Evolutionary conservation across 2,329 filamentous ascomycete genomes (phyloP), one percentile per base, ranked within the genome.

Genomic region (Onygenales sp.): DNA sequence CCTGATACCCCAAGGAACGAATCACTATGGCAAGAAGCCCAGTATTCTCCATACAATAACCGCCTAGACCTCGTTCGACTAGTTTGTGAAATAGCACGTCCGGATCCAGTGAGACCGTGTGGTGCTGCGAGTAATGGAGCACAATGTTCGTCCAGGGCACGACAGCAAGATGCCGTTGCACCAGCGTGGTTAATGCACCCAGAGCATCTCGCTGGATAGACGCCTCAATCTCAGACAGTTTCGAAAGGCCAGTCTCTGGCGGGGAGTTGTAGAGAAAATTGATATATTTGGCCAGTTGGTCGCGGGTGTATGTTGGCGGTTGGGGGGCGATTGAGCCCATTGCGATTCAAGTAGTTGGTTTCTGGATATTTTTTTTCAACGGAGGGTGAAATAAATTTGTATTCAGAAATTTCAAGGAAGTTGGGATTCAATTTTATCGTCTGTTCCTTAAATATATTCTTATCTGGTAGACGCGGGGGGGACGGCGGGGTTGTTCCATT

Each of bases 41-140:
- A 45, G 81, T 81, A 57, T 76, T 80, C 64, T 83, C 80, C 78
- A 83, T 81, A 61, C 80, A 83, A 56, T 82, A 82, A 1, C 81
- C 81, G 31, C 81, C 80, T 35, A 78, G 64, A 5, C 72, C 71
- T 46, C 74, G 65, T 45, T 65, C 69, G 1, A 78, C 74, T 36
- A 83, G 70, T 61, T 83, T 83, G 43, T 73, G 67, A 62, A 74
- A 83, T 6, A 83, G 63, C 3, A 67, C 65, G 21, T 76, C 64
- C 1, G 75, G 70, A 49, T 81, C 70, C 41, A 81, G 65, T 2
- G 73, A 74, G 31, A 82, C 71, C 9, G 63, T 66, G 41, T 72
- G 74, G 55, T 75, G 68, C n/a, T 68, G 66, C 2, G 75, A 76
- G 60, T 79, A 79, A 60, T 83, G 81, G 43, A 83, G 66, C 1